Evolutionary conservation across 805 yeast species (phyloP), one percentile per base, ranked within the genome.

Genomic region (Metschnikowia matae): DNA sequence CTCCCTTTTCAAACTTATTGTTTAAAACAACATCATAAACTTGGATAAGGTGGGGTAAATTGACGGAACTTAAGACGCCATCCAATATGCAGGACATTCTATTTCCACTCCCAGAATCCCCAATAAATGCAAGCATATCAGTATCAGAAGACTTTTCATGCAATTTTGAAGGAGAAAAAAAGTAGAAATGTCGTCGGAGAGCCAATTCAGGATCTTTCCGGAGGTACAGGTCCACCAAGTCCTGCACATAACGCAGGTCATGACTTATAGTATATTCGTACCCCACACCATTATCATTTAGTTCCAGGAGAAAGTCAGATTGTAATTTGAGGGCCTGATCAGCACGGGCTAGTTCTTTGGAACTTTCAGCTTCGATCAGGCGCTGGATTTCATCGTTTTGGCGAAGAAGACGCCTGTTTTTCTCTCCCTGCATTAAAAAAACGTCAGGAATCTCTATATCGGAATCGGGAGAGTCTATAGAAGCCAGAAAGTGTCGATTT

Each of bases 231-330:
- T 57, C 55, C 4, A 62, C 50, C n/a, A 55, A 47, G 31, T 48
- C 50, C 18, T 67, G 69, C n/a, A 68, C 54, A 31, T 60, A 38
- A 7, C 48, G 48, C 31, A 48, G 50, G 48, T 60, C 63, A 21
- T 58, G 43, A 15, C 55, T 60, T 48, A 61, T 23, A 14, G 56
- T 37, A 50, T 47, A 66, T 35, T 44, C 46, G 26, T 57, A 62
- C 20, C 41, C 47, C 11, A 66, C 53, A 18, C 72, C 73, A 48
- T 68, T 68, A 41, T 65, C 68, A 54, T 68, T 70, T 40, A 70
- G 53, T 46, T 69, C 74, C 3, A 36, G 45, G 37, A 69, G 20
- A 4, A 52, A 40, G 13, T 55, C 46, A 6, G 14, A 18, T 41
- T 54, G 44, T 40, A 64, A 50, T 29, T 39, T 46, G 6, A 51